Conservation (phyloP, 1,139 yeast genomes). For the Lodderomyces margitis region DNA sequence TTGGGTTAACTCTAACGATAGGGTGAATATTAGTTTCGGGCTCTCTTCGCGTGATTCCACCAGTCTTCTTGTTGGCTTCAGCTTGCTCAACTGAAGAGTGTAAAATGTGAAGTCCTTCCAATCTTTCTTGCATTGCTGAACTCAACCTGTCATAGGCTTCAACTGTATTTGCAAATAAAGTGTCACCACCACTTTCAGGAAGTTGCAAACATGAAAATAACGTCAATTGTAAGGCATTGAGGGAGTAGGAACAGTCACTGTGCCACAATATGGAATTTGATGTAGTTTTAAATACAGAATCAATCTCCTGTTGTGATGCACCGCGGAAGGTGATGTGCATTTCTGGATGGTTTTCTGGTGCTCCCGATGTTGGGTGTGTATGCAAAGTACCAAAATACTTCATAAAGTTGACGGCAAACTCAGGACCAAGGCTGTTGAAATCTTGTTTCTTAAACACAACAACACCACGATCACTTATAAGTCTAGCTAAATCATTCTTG, state of each 20-base stretch:
- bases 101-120: slow-evolving; percentile 27
- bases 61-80: slow-evolving; percentile 17
- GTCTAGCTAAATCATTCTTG: slow-evolving; percentile 37
- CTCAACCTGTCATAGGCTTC: slow-evolving; percentile 31
- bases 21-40: slow-evolving; percentile 30
- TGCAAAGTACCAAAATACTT: slow-evolving; percentile 38
- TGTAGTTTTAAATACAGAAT: slow-evolving; percentile 22
- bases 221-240: slow-evolving; percentile 39
- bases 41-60: slow-evolving; percentile 26
- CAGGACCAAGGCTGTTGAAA: slow-evolving; percentile 32
- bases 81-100: slow-evolving; percentile 29
- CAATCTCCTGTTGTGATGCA: slow-evolving; percentile 26
- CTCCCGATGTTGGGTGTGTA: slow-evolving; percentile 41
- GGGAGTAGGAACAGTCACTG: slow-evolving; percentile 40
- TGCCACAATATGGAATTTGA: slow-evolving; percentile 38
- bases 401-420: slow-evolving; percentile 31
- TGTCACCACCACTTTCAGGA: slow-evolving; percentile 43
- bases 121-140: slow-evolving; percentile 24
- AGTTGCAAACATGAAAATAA: slow-evolving; percentile 38
- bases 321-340: slow-evolving; percentile 34
- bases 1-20: slow-evolving; percentile 28
- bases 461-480: slow-evolving; percentile 43
- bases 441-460: slow-evolving; percentile 40
- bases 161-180: slow-evolving; percentile 34
- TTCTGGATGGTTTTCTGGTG: slow-evolving; percentile 37